Conservation (phyloP, 495 filamentous ascomycete genomes). For the Hyaloscypha variabilis region DNA sequence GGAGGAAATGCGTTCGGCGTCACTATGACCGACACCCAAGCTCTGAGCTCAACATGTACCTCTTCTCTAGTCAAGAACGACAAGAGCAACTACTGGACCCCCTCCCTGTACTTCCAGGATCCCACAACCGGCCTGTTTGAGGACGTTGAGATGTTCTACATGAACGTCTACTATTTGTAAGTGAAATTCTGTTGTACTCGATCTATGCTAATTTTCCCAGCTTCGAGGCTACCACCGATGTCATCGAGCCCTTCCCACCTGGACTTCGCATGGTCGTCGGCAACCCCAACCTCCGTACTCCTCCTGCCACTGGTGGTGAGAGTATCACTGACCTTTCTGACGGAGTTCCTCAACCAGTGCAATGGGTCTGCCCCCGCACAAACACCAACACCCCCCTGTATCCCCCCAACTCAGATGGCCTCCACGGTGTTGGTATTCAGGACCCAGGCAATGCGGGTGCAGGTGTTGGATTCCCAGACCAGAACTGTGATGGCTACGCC, state of each 20-base stretch:
- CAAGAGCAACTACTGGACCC: constrained; percentile 76
- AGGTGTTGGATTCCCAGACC: constrained; percentile 49
- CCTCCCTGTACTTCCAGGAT: constrained; percentile 65
- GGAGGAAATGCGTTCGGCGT: constrained; percentile 69
- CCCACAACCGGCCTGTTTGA: constrained; percentile 64
- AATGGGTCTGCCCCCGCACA: constrained; percentile 50
- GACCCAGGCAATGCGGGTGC: constrained; percentile 48
- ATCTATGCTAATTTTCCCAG: constrained; percentile 36
- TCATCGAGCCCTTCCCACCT: constrained; percentile 54
- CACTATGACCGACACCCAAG: constrained; percentile 55
- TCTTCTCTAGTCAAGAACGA: constrained; percentile 65
- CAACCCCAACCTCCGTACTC: constrained; percentile 53
- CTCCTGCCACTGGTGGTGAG: constrained; percentile 38
- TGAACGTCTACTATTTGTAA: constrained; percentile 68
- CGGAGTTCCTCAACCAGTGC: constrained; percentile 42
- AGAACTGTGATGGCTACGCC: constrained; percentile 58
- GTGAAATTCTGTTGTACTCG: constrained; percentile 19
- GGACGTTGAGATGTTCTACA: constrained; percentile 62
- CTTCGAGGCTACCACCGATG: constrained; percentile 39
- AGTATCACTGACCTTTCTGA: constrained; percentile 26
- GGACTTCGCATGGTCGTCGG: constrained; percentile 79
- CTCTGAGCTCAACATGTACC: constrained; percentile 61
- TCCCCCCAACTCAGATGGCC: constrained; percentile 28
- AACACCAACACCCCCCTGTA: constrained; percentile 30
- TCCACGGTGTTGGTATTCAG: constrained; percentile 45